A percentile compares a stretch with the other conserved stretches of the same genome.
Conservation (phyloP, 1,284 basidiomycete species). For the Cryptococcus amylolentus region DNA sequence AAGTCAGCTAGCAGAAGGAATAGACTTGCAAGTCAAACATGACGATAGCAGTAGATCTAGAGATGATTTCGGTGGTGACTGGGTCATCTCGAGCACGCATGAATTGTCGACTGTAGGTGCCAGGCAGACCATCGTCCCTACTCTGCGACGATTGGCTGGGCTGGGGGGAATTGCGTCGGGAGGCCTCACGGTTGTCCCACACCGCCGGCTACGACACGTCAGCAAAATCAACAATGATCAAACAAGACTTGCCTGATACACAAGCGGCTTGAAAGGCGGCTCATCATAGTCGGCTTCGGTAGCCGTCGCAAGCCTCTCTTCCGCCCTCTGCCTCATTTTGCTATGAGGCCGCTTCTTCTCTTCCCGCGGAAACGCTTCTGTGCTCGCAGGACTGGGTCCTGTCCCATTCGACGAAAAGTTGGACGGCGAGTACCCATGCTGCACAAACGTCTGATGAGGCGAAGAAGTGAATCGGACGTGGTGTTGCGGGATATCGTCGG, state of each 20-base stretch:
- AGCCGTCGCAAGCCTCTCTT: constrained; percentile 21
- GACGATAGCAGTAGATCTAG: neutral
- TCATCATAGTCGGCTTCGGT: constrained; percentile 24
- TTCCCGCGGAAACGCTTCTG: constrained; percentile 1
- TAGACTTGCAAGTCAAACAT: constrained; percentile 18
- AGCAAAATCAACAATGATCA: neutral
- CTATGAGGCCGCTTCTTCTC: constrained; percentile 7
- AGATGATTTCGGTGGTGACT: constrained; percentile 25
- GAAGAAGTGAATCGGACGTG: constrained; percentile 23
- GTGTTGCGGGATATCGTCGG: constrained; percentile 9
- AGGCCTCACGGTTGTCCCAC: constrained; percentile 32
- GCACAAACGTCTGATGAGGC: constrained; percentile 8
- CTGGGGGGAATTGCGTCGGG: constrained; percentile 21
- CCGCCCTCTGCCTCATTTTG: constrained; percentile 19
- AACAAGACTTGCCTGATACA: constrained; percentile 23
- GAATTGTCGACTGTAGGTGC: constrained; percentile 14
- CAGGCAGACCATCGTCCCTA: constrained; percentile 14
- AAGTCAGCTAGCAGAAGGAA: neutral
- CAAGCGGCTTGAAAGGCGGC: constrained; percentile 33
- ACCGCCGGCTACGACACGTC: constrained; percentile 17
- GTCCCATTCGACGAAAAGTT: constrained; percentile 8
- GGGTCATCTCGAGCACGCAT: constrained; percentile 29
- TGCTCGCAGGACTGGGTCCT: constrained; percentile 10
- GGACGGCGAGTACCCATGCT: constrained; percentile 8
- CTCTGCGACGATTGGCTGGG: constrained; percentile 12